phyloP scores from a whole-genome alignment of 2,329 filamentous ascomycete species.

The Ambrosiella xylebori region DNA sequence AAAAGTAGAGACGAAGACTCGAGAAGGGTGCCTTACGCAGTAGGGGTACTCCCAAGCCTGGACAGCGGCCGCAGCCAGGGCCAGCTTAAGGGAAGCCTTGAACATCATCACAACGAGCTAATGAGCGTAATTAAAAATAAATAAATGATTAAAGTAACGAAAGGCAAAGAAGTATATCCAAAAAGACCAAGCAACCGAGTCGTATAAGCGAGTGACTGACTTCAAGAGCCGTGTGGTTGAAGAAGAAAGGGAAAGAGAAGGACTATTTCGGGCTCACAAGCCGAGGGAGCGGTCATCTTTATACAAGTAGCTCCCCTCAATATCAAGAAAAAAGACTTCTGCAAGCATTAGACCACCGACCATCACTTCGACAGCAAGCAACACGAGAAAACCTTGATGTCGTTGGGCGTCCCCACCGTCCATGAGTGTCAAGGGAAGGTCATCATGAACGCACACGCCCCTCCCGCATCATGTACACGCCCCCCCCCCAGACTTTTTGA shows the following conservation, averaged over 20 bases:
- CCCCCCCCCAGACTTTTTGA: neutral
- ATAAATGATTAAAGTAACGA: neutral
- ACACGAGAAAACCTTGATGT: neutral
- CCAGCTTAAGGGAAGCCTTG: slow-evolving; percentile 11
- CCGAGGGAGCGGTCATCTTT: neutral
- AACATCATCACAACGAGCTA: neutral
- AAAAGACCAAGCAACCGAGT: slow-evolving; percentile 2
- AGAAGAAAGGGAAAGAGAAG: neutral
- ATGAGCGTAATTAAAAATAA: slow-evolving; percentile 1
- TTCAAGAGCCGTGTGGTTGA: neutral
- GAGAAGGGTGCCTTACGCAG: slow-evolving; percentile 15
- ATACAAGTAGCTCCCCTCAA: neutral
- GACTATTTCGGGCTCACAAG: neutral
- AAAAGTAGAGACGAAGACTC: neutral
- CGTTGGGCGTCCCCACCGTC: neutral
- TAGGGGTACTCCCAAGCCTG: slow-evolving; percentile 18
- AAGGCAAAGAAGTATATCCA: neutral
- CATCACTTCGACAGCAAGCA: neutral
- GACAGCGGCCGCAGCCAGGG: slow-evolving; percentile 19
- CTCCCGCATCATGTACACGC: neutral
- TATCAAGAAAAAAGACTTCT: neutral
- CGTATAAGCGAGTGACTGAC: slow-evolving; percentile 8
- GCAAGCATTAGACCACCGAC: neutral
- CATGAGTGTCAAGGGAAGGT: neutral
- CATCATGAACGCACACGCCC: neutral